Evolutionary conservation across 768 basidiomycete genomes (phyloP), one percentile per base, ranked within the genome.

Genomic region (Strobilomyces echinocephalus): DNA sequence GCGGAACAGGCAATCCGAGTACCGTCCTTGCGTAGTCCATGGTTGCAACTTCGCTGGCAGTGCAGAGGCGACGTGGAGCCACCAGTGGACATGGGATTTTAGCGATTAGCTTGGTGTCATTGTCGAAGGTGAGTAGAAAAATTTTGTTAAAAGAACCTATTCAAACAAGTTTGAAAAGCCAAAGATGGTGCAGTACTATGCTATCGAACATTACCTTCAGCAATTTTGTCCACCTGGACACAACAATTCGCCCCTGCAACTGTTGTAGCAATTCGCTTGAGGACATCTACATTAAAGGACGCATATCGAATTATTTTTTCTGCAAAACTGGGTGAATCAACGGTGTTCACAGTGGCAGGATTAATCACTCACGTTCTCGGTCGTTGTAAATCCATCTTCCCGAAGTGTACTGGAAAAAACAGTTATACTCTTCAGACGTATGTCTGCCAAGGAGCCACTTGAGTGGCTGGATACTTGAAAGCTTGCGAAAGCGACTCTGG

Each of bases 11-110:
- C 21, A 73, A 33, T 12, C 54, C 53, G 24, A 72, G 66, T 21
- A 55, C 43, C 21, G 53, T 57, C 21, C 65, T 66, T 34, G 60
- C 52, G 48, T 62, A 73, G 24, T 72, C 61, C 56, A 72, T 65
- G 4, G 72, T 73, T 14, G 71, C 72, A 6, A 72, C 72, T 48
- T 72, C 72, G 49, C 72, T 73, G 8, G 73, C 72, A 2, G 69
- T 72, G 15, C 57, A 53, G 42, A 68, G 54, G 48, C 59, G 63
- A 10, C 58, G 50, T 9, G 67, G 67, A 1, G 64, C 69, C 18
- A 65, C 65, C 5, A 72, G 40, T 14, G 62, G 57, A 34, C 49
- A 57, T 4, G 61, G 54, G 28, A 61, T 46, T 8, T 57, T 56
- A 42, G 59, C 59, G n/a, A 60, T 24, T 46, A 57, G 46, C 46